phyloP scores from a whole-genome alignment of 768 basidiomycete species.

The Mycena albidolilacea region DNA sequence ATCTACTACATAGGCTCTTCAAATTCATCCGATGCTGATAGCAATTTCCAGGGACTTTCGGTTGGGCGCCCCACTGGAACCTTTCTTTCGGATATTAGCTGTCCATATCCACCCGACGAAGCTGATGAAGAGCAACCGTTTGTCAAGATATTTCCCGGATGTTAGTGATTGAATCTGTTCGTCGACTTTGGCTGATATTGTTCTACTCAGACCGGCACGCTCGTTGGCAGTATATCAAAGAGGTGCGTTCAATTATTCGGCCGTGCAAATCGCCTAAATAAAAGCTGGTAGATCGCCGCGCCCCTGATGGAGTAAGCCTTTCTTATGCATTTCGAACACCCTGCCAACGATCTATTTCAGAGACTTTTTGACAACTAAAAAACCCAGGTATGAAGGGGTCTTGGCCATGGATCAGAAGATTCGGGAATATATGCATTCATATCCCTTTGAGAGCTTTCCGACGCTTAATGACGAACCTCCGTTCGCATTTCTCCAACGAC shows the following conservation, averaged over 20 bases:
- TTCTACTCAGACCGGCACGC: constrained; percentile 27
- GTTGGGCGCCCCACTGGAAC: constrained; percentile 55
- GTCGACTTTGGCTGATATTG: background rate
- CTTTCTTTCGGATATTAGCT: constrained; percentile 51
- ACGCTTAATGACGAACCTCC: constrained; percentile 53
- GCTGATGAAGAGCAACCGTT: constrained; percentile 45
- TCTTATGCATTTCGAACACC: background rate
- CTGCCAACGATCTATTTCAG: background rate
- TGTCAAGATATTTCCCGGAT: constrained; percentile 50
- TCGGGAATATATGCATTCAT: constrained; percentile 30
- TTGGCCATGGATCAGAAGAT: constrained; percentile 60
- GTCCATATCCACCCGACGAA: constrained; percentile 55
- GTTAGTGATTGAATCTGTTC: constrained; percentile 39
- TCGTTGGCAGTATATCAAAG: constrained; percentile 42
- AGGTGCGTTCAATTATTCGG: constrained; percentile 19
- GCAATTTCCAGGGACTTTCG: constrained; percentile 47
- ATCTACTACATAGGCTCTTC: constrained; percentile 10
- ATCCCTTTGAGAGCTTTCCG: constrained; percentile 34
- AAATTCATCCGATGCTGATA: background rate
- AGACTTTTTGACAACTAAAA: constrained; percentile 52
- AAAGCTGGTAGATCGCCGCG: constrained; percentile 27
- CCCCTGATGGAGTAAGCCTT: background rate
- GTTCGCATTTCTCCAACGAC: constrained; percentile 46
- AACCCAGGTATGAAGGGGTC: constrained; percentile 58
- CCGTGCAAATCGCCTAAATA: background rate